phyloP scores from a whole-genome alignment of 2,329 filamentous ascomycete species.

The Sporothrix mexicana region DNA sequence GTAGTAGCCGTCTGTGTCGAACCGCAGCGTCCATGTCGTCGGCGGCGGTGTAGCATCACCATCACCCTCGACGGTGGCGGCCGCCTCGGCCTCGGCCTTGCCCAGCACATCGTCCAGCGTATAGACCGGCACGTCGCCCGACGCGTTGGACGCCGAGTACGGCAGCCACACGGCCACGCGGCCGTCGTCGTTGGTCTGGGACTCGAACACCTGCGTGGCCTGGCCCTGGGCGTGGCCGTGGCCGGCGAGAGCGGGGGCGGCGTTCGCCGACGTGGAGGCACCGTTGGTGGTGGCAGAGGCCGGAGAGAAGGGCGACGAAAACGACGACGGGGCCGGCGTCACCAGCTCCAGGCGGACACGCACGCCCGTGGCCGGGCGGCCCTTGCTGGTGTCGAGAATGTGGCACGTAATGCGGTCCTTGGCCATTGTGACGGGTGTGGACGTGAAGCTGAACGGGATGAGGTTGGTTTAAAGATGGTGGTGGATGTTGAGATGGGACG shows the following conservation, averaged over 20 bases:
- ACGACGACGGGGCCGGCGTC: conserved; percentile 42
- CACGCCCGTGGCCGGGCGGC: conserved; percentile 70
- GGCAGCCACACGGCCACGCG: conserved; percentile 73
- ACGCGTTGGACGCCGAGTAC: conserved; percentile 56
- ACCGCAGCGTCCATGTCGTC: conserved; percentile 71
- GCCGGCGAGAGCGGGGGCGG: conserved; percentile 35
- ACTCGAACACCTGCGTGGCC: conserved; percentile 61
- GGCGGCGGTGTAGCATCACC: conserved; percentile 32
- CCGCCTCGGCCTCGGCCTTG: conserved; percentile 44
- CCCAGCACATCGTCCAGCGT: conserved; percentile 62
- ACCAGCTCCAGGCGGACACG: conserved; percentile 66
- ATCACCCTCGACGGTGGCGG: conserved; percentile 35
- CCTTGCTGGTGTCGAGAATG: conserved; percentile 80
- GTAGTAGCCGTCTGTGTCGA: conserved; percentile 76
- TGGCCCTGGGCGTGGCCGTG: conserved; percentile 44
- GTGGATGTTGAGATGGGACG: too few species aligned
- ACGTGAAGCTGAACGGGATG: not conserved
- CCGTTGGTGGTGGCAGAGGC: conserved; percentile 42
- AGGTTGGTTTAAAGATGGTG: not conserved
- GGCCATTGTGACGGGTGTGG: conserved; percentile 32
- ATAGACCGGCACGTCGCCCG: conserved; percentile 63
- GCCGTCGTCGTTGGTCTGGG: conserved; percentile 76
- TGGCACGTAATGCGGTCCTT: conserved; percentile 82
- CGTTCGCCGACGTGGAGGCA: conserved; percentile 38
- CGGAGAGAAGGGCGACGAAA: not conserved